Evolutionary conservation across 2,329 filamentous ascomycete genomes (phyloP).

Genomic region (Penicillium italicum): DNA sequence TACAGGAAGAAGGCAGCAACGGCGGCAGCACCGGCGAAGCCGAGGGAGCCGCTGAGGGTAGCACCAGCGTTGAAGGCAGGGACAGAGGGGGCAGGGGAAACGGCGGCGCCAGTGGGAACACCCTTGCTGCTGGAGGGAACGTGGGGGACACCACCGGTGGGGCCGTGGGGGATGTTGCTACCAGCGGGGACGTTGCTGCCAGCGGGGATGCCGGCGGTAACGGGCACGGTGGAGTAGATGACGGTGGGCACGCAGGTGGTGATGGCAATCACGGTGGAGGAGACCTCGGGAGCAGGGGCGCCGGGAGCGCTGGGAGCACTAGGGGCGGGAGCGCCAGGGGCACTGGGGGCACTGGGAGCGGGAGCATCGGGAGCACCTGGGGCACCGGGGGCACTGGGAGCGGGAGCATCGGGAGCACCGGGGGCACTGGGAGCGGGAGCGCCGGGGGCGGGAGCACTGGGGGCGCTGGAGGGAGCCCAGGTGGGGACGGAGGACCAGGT

Average conservation of each 20-base stretch:
- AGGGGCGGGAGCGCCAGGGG: conserved; percentile 5
- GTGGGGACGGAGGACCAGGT: conserved; percentile 12
- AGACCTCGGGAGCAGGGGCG: conserved; percentile 10
- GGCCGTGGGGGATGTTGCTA: conserved; percentile 15
- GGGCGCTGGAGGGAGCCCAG: conserved; percentile 9
- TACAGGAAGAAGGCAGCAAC: conserved; percentile 33
- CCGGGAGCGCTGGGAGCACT: conserved; percentile 2
- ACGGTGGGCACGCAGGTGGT: conserved; percentile 32
- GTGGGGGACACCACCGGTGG: conserved; percentile 20
- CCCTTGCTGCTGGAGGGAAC: conserved; percentile 16
- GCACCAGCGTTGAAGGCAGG: conserved; percentile 29
- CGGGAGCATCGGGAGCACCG: neutral
- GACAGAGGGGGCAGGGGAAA: conserved; percentile 10
- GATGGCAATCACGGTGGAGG: conserved; percentile 20
- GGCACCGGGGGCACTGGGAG: too few species aligned
- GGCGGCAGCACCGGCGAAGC: conserved; percentile 30
- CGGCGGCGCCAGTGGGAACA: conserved; percentile 2
- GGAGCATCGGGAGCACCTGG: conserved; percentile 13
- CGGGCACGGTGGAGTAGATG: conserved; percentile 28
- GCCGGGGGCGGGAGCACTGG: neutral
- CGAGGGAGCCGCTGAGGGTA: conserved; percentile 29
- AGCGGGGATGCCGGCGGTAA: conserved; percentile 12
- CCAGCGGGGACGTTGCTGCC: conserved; percentile 14
- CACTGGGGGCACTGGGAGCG: conserved; percentile 1
- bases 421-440: neutral